Evolutionary conservation across 352 stramenopile genomes (phyloP), one percentile per base, ranked within the genome.

Genomic region (Globisporangium paddicum): DNA sequence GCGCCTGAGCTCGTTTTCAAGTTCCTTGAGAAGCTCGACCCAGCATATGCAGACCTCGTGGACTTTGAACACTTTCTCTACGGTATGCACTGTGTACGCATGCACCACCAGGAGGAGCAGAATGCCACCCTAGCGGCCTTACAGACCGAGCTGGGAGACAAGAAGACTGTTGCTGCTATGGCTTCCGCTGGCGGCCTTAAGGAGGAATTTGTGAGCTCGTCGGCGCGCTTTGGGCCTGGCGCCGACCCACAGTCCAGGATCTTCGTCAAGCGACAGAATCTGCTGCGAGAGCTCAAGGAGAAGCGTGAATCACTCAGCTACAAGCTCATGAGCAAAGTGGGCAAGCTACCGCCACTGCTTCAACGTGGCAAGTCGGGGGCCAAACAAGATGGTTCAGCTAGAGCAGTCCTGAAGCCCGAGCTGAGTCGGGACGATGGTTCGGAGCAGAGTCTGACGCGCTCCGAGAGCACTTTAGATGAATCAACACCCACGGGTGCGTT

Each of bases 41-140:
- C 79, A 1, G 82, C 79, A 21, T 92, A 87, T 48, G 78, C 76
- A 9, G 82, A 92, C 25, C 73, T 92, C 1, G 81, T 92, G 9
- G 82, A 92, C 65, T 84, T 90, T 50, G 82, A 92, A 46, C 81
- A 92, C 58, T 92, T 90, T 61, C 42, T 92, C 9, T 92, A 87
- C 49, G 82, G 77, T 57, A 92, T 92, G 82, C 79, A 89, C 60
- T 86, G 80, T 53, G 79, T 86, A 23, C 79, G 82, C 1, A 44
- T 74, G 30, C 65, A 87, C 42, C 82, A 92, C 45, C 82, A 92
- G 40, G 62, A 80, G 4, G 71, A 84, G 42, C 74, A 92, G 35
- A 52, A 51, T 1, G 47, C 42, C 2, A 19, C 25, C 7, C 10
- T n/a, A 26, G 52, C 42, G 19, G n/a, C 21, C 21, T 19, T 9